Evolutionary conservation across 2,329 filamentous ascomycete genomes (phyloP), one percentile per base, ranked within the genome.

Genomic region (Aspergillus amoenus): DNA sequence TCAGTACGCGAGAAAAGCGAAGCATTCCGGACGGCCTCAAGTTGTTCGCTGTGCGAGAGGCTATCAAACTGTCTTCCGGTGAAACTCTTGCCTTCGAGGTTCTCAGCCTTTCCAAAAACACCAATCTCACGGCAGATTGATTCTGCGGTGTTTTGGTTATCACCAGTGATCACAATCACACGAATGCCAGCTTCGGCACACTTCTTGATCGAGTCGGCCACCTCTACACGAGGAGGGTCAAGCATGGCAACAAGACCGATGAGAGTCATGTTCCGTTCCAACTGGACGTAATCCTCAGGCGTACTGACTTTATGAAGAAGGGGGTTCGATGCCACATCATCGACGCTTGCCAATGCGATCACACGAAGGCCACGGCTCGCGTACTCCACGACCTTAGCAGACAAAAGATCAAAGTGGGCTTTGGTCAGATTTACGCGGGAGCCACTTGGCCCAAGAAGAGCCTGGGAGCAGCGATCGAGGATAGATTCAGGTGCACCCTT

Each of bases 71-170:
- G 90, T 64, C 93, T 88, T 55, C 94, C 94, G 63, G 94, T 99
- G 70, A 85, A 97, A 77, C 92, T 97, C 83, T 97, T 97, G 68
- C 93, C 93, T 43, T 81, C 85, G 24, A 97, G 83, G 70, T 97
- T 84, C 75, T 97, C 93, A 59, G 88, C 78, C 64, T 84, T 78
- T 15, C 87, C 88, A 74, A 99, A 99, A 52, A 99, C 88, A 60
- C 94, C 94, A 73, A 99, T 99, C 75, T 96, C 90, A 68, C 93
- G 89, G 80, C 94, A 99, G 72, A 99, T 97, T 60, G 91, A 93
- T 79, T 99, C 94, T 8, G 94, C 94, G 3, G 94, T 99, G 79
- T 95, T 96, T 72, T 89, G 92, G 79, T 96, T 99, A 78, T 99
- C 94, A 70, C 94, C 94, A 53, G 94, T 99, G 75, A 99, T 97